Percentiles rank a stretch among this genome's conserved stretches.
Conservation (phyloP, 2,329 filamentous ascomycete genomes). For the Ophiostoma perfectum region DNA sequence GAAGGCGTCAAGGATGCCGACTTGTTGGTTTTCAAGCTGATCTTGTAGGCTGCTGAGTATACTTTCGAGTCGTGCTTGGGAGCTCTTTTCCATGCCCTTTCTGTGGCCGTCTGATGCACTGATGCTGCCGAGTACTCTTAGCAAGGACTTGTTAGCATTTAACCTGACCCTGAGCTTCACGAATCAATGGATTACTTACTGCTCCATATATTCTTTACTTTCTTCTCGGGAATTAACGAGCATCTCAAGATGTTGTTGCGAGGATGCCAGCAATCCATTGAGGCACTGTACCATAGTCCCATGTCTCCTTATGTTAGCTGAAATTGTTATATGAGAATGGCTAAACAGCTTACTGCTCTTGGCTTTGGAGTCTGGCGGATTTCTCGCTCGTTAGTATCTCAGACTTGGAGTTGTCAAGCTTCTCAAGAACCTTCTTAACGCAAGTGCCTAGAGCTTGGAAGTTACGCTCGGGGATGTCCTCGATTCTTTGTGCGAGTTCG, state of each 20-base stretch:
- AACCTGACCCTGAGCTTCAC: neutral
- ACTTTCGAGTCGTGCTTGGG: neutral
- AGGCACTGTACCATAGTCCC: conserved; percentile 13
- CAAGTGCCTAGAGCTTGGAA: conserved; percentile 22
- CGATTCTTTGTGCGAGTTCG: conserved; percentile 16
- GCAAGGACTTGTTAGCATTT: neutral
- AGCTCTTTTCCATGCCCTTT: neutral
- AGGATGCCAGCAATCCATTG: neutral
- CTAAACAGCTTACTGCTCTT: conserved; percentile 15
- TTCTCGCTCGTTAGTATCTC: conserved; percentile 13
- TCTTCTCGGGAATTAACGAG: conserved; percentile 12
- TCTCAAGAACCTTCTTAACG: conserved; percentile 23
- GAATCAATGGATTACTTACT: neutral
- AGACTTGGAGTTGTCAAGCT: conserved; percentile 14
- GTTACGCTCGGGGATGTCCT: conserved; percentile 22
- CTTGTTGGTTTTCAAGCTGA: neutral
- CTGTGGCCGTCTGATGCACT: neutral
- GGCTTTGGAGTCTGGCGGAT: neutral
- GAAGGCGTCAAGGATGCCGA: neutral
- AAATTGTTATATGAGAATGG: too few species aligned
- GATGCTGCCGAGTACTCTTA: conserved; percentile 3
- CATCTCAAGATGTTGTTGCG: conserved; percentile 11
- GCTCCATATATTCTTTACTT: neutral
- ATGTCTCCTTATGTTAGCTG: conserved; percentile 9
- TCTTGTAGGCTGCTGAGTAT: neutral